These are phyloP conservation scores for Neocatenulostroma microsporum DNA, from an alignment of 2,329 filamentous ascomycete genomes.

Conservation along the genomic window DNA sequence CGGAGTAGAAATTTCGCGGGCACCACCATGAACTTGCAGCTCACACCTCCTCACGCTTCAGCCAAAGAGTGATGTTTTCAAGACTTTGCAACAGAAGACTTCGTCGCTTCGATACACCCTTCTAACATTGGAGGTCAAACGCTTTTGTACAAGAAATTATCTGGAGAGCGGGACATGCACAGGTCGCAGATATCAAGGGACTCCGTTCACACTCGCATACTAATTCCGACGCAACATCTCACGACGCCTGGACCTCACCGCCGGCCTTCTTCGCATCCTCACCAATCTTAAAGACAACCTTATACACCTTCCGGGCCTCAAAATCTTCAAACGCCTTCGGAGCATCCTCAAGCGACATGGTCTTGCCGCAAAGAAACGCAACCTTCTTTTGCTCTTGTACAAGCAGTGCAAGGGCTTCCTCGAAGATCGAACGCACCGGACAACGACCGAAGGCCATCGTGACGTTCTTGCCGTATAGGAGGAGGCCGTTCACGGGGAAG, in stretches of 20 bases:
- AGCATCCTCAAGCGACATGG: slow-evolving; percentile 44
- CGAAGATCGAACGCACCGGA: slow-evolving; percentile 44
- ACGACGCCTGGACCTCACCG: slow-evolving; percentile 8
- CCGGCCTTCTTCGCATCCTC: slow-evolving; percentile 4
- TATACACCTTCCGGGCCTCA: slow-evolving; percentile 41
- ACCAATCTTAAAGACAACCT: slow-evolving; percentile 15
- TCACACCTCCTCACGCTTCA: no score
- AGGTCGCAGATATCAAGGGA: no score
- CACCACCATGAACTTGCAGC: no score
- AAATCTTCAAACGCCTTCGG: slow-evolving; percentile 47
- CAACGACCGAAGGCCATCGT: slow-evolving; percentile 44
- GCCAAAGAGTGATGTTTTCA: no score
- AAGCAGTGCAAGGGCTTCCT: slow-evolving; percentile 38
- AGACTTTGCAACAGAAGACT: no score
- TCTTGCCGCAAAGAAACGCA: slow-evolving; percentile 47
- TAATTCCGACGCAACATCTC: no score
- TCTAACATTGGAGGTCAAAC: no score
- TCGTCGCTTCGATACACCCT: no score
- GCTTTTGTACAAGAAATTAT: no score
- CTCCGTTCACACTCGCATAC: no score
- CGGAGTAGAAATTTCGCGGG: no score
- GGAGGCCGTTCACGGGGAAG: slow-evolving; percentile 42
- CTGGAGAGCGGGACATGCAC: no score
- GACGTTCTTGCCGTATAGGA: slow-evolving; percentile 45
- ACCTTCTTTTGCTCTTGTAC: slow-evolving; percentile 44